These are phyloP conservation scores for Oryza punctata DNA, from an alignment of 176 grass and related monocot species.

Conservation along the genomic window DNA sequence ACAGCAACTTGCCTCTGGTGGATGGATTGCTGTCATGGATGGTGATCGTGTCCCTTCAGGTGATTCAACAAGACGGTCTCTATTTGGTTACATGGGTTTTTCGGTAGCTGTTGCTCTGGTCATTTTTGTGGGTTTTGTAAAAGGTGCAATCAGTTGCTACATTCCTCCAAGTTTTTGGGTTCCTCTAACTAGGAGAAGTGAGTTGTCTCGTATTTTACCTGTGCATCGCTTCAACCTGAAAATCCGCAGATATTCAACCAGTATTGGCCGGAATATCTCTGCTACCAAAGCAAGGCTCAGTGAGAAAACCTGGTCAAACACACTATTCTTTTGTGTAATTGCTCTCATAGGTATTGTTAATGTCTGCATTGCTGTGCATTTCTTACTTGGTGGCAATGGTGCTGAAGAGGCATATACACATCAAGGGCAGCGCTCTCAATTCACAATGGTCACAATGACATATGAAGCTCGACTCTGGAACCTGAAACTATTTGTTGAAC, in stretches of 20 bases:
- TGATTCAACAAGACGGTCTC: conserved; percentile 60
- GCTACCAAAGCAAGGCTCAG: conserved; percentile 65
- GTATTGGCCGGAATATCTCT: conserved; percentile 59
- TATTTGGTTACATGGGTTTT: conserved; percentile 65
- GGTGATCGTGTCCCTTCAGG: conserved; percentile 95
- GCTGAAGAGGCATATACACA: conserved; percentile 80
- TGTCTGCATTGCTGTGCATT: conserved; percentile 84
- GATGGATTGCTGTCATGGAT: conserved; percentile 97
- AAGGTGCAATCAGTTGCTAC: conserved; percentile 61
- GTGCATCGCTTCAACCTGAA: conserved; percentile 70
- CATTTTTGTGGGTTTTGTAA: conserved; percentile 62
- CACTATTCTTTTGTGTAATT: conserved; percentile 67
- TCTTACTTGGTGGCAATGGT: conserved; percentile 76
- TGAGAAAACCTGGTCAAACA: conserved; percentile 71
- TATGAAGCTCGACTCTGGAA: conserved; percentile 97
- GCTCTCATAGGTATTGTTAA: conserved; percentile 48
- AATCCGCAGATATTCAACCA: conserved; percentile 60
- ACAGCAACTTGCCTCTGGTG: conserved; percentile 73
- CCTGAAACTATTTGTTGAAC: conserved; percentile 89
- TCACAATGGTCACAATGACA: conserved; percentile 97
- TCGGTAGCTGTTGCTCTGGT: conserved; percentile 52
- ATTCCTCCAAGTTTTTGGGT: conserved; percentile 52
- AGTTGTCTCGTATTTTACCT: conserved; percentile 48
- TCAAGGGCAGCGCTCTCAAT: conserved; percentile 79
- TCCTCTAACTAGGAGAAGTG: conserved; percentile 57